Evolutionary conservation across 2,329 filamentous ascomycete species (phyloP).

Genomic region (Cladosporium halotolerans): DNA sequence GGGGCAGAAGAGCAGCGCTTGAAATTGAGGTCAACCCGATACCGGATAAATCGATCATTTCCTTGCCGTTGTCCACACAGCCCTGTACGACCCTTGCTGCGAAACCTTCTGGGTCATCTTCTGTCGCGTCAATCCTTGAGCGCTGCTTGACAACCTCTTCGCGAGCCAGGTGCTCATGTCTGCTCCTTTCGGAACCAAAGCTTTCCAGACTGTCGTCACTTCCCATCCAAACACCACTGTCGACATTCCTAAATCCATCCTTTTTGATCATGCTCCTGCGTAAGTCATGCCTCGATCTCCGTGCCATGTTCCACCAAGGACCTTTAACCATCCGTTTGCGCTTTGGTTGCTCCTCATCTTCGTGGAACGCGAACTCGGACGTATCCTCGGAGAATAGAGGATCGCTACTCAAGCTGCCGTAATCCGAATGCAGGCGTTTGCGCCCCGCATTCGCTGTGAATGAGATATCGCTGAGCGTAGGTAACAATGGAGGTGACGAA

Average conservation of each 20-base stretch:
- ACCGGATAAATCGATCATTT: slow-evolving; percentile 55
- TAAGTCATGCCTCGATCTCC: slow-evolving; percentile 34
- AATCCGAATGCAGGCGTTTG: slow-evolving; percentile 28
- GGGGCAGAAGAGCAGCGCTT: slow-evolving; percentile 51
- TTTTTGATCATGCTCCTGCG: slow-evolving; percentile 17
- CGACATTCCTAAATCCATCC: slow-evolving; percentile 51
- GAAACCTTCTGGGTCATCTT: slow-evolving; percentile 15
- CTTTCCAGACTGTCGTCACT: slow-evolving; percentile 48
- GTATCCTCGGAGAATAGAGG: slow-evolving; percentile 66
- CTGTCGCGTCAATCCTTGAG: neutral
- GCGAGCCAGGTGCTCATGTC: neutral
- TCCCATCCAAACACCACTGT: slow-evolving; percentile 65
- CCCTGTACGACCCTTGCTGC: slow-evolving; percentile 22
- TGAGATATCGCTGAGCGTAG: slow-evolving; percentile 13
- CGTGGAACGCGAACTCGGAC: slow-evolving; percentile 54
- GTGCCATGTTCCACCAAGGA: slow-evolving; percentile 55
- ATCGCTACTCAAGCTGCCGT: slow-evolving; percentile 54
- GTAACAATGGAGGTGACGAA: slow-evolving; percentile 18
- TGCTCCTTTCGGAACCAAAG: slow-evolving; percentile 8
- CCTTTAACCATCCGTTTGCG: slow-evolving; percentile 60
- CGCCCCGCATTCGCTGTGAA: slow-evolving; percentile 14
- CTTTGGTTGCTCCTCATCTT: slow-evolving; percentile 52
- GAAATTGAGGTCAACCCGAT: slow-evolving; percentile 50
- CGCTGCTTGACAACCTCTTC: slow-evolving; percentile 25
- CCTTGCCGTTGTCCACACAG: slow-evolving; percentile 49